phyloP scores from a whole-genome alignment of 108 stramenopile genomes.

The Fistulifera pelliculosa region DNA sequence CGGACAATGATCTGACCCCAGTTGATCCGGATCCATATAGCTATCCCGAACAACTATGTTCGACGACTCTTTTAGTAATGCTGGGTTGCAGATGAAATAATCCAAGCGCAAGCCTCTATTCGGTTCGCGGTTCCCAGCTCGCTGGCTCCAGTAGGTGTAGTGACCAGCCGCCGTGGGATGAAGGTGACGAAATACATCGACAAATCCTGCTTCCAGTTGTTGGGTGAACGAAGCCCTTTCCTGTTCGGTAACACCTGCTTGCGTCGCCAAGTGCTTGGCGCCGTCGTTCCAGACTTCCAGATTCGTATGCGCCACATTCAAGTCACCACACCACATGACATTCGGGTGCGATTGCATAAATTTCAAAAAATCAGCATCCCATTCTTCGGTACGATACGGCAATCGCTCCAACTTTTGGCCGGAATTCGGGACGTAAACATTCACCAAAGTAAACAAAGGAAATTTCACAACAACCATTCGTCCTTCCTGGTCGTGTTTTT shows the following conservation, averaged over 20 bases:
- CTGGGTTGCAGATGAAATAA: conserved; percentile 78
- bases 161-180: conserved; percentile 76
- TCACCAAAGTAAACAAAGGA: conserved; percentile 75
- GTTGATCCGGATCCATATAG: conserved; percentile 63
- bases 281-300: conserved; percentile 89
- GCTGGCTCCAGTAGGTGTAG: conserved; percentile 84
- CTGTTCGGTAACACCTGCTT: conserved; percentile 80
- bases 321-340: conserved; percentile 86
- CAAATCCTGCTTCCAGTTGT: conserved; percentile 66
- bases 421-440: conserved; percentile 95
- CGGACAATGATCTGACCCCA: conserved; percentile 84
- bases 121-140: conserved; percentile 81
- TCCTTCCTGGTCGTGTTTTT: conserved; percentile 87
- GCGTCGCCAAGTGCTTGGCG: conserved; percentile 84
- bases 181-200: conserved; percentile 82
- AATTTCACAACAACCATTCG: conserved; percentile 85
- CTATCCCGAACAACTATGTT: conserved; percentile 66
- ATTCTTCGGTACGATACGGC: conserved; percentile 85
- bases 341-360: conserved; percentile 60
- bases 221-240: conserved; percentile 77
- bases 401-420: conserved; percentile 93
- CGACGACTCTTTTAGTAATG: conserved; percentile 34
- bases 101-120: conserved; percentile 90
- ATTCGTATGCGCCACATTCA: conserved; percentile 84
- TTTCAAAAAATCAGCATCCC: conserved; percentile 83